Evolutionary conservation across 2,329 filamentous ascomycete species (phyloP), one percentile per base, ranked within the genome.

Genomic region (Pseudogymnoascus sp.): DNA sequence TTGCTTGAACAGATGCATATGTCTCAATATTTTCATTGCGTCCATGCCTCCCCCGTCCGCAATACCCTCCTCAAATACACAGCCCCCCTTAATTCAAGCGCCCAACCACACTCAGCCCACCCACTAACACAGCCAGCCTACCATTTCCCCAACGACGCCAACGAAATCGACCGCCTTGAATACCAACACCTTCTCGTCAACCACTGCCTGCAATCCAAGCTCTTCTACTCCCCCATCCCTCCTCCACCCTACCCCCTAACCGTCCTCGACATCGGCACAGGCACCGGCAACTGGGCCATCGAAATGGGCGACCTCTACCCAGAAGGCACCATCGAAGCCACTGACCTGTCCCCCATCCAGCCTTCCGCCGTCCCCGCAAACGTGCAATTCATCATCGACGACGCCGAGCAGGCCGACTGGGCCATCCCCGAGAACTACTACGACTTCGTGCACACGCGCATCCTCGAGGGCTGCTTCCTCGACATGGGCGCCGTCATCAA

Each of bases 291-390:
- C 70, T 89, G 86, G 86, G 83, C 85, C 19, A 83, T 89, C 63
- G 83, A 88, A 68, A 82, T 89, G 76, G 84, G 83, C 68, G 81
- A 84, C 68, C 69, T 76, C 59, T 88, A 85, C 64, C 85, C 85
- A 19, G 69, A 78, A 6, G 75, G 85, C 12, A 73, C 79, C 64
- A 78, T 90, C 31, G 79, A 81, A 59, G 87, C 85, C 41, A 86
- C 83, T 7, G 86, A 89, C 68, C 76, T 89, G 2, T 88, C 84
- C 1, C 85, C 86, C 1, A 84, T 88, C 21, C 86, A 89, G 69
- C 85, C 85, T 4, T 75, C 76, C 11, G 78, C 82, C 61, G 84
- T 90, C 1, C 88, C 89, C 0, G 81, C 82, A 16, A 92, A 92
- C 66, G 86, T 91, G 23, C 82, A 83, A 65, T 92, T 92, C 66